Evolutionary conservation across 140 eudicot genomes (phyloP).

Genomic region (Flaveria floridana): DNA sequence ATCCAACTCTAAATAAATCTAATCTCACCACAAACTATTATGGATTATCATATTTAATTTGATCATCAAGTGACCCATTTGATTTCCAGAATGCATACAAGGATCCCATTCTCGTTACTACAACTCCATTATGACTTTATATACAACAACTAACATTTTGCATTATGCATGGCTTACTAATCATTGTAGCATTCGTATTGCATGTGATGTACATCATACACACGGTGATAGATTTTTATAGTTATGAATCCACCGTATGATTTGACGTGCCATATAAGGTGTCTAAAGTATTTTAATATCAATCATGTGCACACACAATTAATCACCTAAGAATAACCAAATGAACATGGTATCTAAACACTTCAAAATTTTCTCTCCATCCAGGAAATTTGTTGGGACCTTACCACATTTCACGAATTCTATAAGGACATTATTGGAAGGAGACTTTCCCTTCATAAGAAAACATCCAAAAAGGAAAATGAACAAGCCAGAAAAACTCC

Average conservation of each 20-base stretch:
- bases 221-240: neutral
- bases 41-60: neutral
- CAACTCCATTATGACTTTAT: neutral
- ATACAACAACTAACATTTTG: neutral
- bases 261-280: neutral
- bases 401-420: neutral
- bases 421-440: neutral
- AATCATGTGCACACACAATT: slow-evolving; percentile 6
- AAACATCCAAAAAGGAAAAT: neutral
- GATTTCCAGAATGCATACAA: neutral
- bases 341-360: neutral
- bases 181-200: neutral
- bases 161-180: neutral
- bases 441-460: neutral
- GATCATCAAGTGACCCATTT: neutral
- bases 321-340: neutral
- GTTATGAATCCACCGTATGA: neutral
- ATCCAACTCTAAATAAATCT: neutral
- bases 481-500: neutral
- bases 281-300: neutral
- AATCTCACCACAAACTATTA: slow-evolving; percentile 6
- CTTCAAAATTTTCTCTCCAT: neutral
- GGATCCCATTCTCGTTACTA: neutral
- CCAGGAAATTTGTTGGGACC: neutral
- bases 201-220: neutral